These are phyloP conservation scores for Colletotrichum falcatum DNA, from an alignment of 2,329 filamentous ascomycete genomes.

Conservation along the genomic window DNA sequence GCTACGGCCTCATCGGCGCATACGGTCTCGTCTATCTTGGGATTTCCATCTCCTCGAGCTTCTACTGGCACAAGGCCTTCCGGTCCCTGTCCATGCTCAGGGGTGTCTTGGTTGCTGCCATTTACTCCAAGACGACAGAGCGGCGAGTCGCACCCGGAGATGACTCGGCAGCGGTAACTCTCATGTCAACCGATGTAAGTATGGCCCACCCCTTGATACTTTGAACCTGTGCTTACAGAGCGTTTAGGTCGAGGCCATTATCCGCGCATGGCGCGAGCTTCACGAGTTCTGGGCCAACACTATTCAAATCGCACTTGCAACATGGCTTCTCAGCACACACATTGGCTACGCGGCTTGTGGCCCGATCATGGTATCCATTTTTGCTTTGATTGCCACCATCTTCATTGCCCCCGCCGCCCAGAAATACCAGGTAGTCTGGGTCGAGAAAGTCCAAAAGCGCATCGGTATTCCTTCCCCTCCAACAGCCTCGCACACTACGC, in stretches of 20 bases:
- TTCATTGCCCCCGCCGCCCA: conserved; percentile 46
- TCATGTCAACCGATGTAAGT: conserved; percentile 49
- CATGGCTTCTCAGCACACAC: conserved; percentile 50
- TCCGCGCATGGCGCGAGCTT: conserved; percentile 50
- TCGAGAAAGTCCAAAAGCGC: conserved; percentile 61
- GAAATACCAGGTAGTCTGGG: conserved; percentile 54
- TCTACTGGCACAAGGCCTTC: conserved; percentile 44
- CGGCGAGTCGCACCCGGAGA: conserved; percentile 41
- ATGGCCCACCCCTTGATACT: neutral
- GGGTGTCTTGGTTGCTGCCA: conserved; percentile 45
- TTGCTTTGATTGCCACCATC: conserved; percentile 47
- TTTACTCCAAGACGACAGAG: conserved; percentile 46
- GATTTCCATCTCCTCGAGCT: conserved; percentile 50
- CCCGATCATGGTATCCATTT: conserved; percentile 48
- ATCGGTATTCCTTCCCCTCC: conserved; percentile 55
- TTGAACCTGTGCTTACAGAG: neutral
- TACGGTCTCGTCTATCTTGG: conserved; percentile 56
- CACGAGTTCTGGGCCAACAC: conserved; percentile 54
- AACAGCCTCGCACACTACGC: neutral
- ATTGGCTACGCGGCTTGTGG: conserved; percentile 51
- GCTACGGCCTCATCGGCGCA: conserved; percentile 56
- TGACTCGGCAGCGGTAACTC: conserved; percentile 44
- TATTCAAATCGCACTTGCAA: conserved; percentile 51
- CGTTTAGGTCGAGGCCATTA: conserved; percentile 52
- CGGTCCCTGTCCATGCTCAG: conserved; percentile 46